Conservation (phyloP, 1,139 yeast genomes). For the Pichia norvegensis region DNA sequence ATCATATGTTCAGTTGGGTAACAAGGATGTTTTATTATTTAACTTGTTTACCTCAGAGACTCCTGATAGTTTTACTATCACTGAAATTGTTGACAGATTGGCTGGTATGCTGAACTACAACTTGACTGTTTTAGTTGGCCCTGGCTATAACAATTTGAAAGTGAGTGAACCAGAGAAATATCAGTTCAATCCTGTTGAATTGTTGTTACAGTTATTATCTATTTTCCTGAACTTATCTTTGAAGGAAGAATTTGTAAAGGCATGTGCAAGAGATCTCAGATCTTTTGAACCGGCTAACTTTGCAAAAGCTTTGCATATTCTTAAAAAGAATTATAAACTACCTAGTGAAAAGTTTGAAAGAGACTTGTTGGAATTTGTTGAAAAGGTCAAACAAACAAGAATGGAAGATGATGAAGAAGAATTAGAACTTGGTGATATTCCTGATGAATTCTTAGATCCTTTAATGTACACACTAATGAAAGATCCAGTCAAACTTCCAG, state of each 20-base stretch:
- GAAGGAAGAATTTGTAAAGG: slow-evolving; percentile 58
- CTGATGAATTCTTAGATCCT: slow-evolving; percentile 96
- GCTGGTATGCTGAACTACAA: slow-evolving; percentile 96
- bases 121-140: slow-evolving; percentile 85
- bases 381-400: slow-evolving; percentile 54
- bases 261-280: slow-evolving; percentile 86
- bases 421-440: slow-evolving; percentile 82
- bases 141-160: slow-evolving; percentile 81
- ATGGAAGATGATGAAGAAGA: slow-evolving; percentile 72
- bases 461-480: slow-evolving; percentile 92
- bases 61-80: slow-evolving; percentile 77
- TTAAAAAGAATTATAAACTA: slow-evolving; percentile 48
- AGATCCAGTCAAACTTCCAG: slow-evolving; percentile 89
- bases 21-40: slow-evolving; percentile 73
- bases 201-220: slow-evolving; percentile 62
- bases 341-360: slow-evolving; percentile 42
- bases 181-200: slow-evolving; percentile 69
- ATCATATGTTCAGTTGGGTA: slow-evolving; percentile 75
- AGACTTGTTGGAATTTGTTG: slow-evolving; percentile 48
- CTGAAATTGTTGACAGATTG: slow-evolving; percentile 86
- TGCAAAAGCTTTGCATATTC: slow-evolving; percentile 59
- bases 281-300: slow-evolving; percentile 67
- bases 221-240: slow-evolving; percentile 66
- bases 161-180: slow-evolving; percentile 81
- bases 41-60: slow-evolving; percentile 78